These are phyloP conservation scores for Globisporangium yorkense DNA, from an alignment of 352 stramenopile species.

Conservation along the genomic window DNA sequence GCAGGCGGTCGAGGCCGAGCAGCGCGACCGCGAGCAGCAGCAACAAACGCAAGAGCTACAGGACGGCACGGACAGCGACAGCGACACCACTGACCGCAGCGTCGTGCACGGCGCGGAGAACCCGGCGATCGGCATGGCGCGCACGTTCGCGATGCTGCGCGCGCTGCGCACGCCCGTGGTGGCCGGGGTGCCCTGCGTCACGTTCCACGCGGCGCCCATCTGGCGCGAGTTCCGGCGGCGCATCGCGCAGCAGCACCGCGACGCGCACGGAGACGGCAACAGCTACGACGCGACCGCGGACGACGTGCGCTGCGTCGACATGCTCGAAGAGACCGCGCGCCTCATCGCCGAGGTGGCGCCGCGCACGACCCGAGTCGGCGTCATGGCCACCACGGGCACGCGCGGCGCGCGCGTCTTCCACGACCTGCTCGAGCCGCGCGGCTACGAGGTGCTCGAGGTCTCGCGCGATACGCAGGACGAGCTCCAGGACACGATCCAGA, in stretches of 20 bases:
- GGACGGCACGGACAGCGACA: background rate
- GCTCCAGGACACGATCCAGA: conserved; percentile 45
- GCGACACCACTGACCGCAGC: background rate
- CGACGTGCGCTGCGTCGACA: conserved; percentile 31
- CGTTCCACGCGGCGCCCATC: conserved; percentile 41
- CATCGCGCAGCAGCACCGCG: background rate
- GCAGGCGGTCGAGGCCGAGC: background rate
- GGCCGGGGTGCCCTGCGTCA: conserved; percentile 40
- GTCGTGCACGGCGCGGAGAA: conserved; percentile 20
- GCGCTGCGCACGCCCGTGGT: conserved; percentile 27
- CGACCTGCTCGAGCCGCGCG: conserved; percentile 32
- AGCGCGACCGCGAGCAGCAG: conserved; percentile 1
- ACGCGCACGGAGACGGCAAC: background rate
- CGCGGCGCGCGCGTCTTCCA: conserved; percentile 29
- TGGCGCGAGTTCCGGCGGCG: conserved; percentile 31
- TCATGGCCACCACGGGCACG: conserved; percentile 44
- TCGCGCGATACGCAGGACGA: conserved; percentile 22
- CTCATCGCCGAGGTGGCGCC: conserved; percentile 29
- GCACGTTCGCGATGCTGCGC: conserved; percentile 34
- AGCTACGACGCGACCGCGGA: background rate
- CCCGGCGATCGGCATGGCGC: conserved; percentile 40
- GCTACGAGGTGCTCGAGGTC: conserved; percentile 36
- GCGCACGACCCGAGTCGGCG: conserved; percentile 18
- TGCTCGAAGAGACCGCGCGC: conserved; percentile 32
- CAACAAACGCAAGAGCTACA: background rate